Evolutionary conservation across 2,329 filamentous ascomycete genomes (phyloP), one percentile per base, ranked within the genome.

Genomic region (Coleophoma eucalyptorum): DNA sequence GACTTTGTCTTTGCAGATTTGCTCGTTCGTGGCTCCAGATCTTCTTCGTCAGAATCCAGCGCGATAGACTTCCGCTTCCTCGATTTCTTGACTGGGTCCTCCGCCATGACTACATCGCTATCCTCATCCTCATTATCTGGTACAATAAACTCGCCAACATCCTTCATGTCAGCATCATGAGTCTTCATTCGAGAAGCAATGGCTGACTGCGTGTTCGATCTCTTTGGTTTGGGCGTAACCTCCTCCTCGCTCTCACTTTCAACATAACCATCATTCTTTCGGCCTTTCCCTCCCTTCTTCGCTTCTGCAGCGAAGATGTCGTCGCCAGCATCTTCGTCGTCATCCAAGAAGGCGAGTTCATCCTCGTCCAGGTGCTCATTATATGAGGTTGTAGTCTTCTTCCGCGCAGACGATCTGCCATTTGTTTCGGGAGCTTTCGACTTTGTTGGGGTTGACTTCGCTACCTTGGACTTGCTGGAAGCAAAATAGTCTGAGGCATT

Each of bases 301-400:
- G 78, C 79, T 56, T 89, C 84, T 4, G 87, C 85, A 13, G 86
- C 87, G 67, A 92, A 92, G 18, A 96, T 91, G 60, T 96, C 92
- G 57, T 90, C 87, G n/a, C 81, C 87, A 3, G 81, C 85, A 42
- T 89, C 82, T 6, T 80, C 77, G 33, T 84, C 85, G 48, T 89
- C 86, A 18, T 89, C 81, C 57, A 87, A 69, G 51, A 79, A 81
- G 5, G 75, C 78, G 60, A 81, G 77, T 8, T 77, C 76, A 51
- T 83, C 78, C 34, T 81, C 76, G 34, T 80, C 56, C 10, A 59
- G 43, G 12, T 53, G 34, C 34, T 61, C 54, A 4, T 51, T 58
- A 37, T 62, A 60, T 26, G 57, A 57, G 18, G 48, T 53, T 11
- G 53, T 40, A 7, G 52, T 54, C 51, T 61, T 61, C 50, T 62